These are phyloP conservation scores for Colletotrichum truncatum DNA, from an alignment of 2,329 filamentous ascomycete species.

Conservation along the genomic window DNA sequence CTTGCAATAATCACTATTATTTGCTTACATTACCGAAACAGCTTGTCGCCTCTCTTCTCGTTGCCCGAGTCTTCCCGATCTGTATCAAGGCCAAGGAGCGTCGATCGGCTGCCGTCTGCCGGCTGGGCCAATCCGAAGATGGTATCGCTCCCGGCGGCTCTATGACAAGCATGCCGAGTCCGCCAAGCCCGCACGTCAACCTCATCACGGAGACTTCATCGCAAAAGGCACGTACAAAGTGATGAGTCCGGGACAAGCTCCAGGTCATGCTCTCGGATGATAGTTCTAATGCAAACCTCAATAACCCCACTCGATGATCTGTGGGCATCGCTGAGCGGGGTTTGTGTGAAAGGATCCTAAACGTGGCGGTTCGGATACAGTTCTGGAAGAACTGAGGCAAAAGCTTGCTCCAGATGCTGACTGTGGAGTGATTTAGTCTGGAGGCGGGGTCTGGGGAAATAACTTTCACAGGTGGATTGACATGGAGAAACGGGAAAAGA, in stretches of 20 bases:
- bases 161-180: background rate
- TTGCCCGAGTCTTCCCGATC: background rate
- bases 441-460: conserved; percentile 24
- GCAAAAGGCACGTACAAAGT: background rate
- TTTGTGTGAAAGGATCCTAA: background rate
- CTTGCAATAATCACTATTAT: background rate
- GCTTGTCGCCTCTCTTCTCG: background rate
- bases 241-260: too few relatives aligned
- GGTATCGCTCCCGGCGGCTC: background rate
- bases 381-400: background rate
- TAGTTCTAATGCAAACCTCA: too few relatives aligned
- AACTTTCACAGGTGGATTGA: background rate
- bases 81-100: background rate
- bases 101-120: background rate
- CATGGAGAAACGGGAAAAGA: background rate
- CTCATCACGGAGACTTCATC: background rate
- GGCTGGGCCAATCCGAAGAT: background rate
- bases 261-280: too few relatives aligned
- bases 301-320: background rate
- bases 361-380: too few relatives aligned
- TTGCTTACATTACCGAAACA: background rate
- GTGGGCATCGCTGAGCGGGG: background rate
- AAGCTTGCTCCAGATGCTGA: background rate
- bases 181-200: background rate
- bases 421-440: background rate